Base-by-base conservation (phyloP, 2,329 filamentous ascomycete genomes). In the Penicillium freii region DNA sequence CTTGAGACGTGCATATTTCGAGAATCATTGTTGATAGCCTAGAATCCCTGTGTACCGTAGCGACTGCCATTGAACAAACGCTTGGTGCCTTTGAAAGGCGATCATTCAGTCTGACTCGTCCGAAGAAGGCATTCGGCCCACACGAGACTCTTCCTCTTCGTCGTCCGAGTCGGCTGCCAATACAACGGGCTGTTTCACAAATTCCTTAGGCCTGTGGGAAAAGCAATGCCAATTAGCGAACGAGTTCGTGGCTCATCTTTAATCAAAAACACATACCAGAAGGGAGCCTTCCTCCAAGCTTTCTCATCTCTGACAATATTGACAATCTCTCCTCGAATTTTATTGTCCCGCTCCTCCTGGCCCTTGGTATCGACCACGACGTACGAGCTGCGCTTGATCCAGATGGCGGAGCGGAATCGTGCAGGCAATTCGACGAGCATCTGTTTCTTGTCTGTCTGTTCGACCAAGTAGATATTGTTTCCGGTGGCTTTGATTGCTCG, bases 231-330 rank as follows among this genome's bases (percentile, higher is more conserved):
- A 45, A 48, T 68, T 58, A 67, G 55, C 29, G 47, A 31, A 58
- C 21, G 40, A 36, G 25, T 43, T 11, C 6, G 17, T 39, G 17
- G 43, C 39, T n/a, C 38, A 19, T 11, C 19, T 21, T 21, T 13
- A 46, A 36, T 36, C 21, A 27, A 23, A 34, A 50, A 29, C 15
- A 73, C 79, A 53, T 69, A 93, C 94, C 94, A 97, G 73, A 93
- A 99, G 10, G 80, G 69, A 78, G 89, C 87, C 77, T 96, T 96
- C 69, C 92, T 85, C 94, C 94, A 99, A 43, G 82, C 81, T 77
- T 91, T 95, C 78, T 97, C 92, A 69, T 97, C 91, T 38, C 91
- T 82, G 38, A 97, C 92, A 36, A 97, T 86, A 70, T 97, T 97
- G 65, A 96, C 82, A 67, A 99, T 97, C 74, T 96, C 91, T 15